Percentiles rank a stretch among this genome's conserved stretches.
Evolutionary conservation across 2,329 filamentous ascomycete species (phyloP).

Genomic region (Verticillium nubilum): DNA sequence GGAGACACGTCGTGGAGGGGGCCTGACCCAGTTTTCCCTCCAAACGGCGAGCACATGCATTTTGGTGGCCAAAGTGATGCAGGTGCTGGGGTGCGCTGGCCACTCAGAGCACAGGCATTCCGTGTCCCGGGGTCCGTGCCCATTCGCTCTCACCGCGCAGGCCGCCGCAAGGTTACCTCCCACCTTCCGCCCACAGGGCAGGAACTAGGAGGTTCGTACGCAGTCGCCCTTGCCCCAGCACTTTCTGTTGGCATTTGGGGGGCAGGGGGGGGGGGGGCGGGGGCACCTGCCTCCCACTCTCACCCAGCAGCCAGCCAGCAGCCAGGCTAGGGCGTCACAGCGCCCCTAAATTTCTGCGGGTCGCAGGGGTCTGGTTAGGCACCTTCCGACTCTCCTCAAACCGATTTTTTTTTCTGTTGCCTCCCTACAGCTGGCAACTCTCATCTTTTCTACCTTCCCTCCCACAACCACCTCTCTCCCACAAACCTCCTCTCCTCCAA

Average conservation of each 20-base stretch:
- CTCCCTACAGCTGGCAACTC: conserved; percentile 15
- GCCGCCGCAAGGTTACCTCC: neutral
- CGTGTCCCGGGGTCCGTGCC: neutral
- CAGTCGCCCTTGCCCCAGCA: neutral
- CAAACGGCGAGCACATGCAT: neutral
- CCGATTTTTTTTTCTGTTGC: conserved; percentile 29
- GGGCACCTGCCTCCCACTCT: neutral
- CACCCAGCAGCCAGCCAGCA: neutral
- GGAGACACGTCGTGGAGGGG: neutral
- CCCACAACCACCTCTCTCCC: conserved; percentile 12
- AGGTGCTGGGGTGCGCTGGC: neutral
- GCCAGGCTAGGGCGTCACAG: neutral
- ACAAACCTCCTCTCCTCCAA: conserved; percentile 14
- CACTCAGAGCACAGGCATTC: neutral
- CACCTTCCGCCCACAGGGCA: neutral
- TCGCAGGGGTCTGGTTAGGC: conserved; percentile 21
- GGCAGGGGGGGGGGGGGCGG: neutral
- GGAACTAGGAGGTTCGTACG: neutral
- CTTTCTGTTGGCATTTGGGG: neutral
- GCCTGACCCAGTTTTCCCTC: neutral
- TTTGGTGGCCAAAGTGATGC: neutral
- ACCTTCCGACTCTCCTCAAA: conserved; percentile 21
- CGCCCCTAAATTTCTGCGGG: conserved; percentile 4
- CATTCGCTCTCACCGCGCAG: neutral
- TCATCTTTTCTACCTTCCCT: conserved; percentile 23